A percentile compares a stretch with the other conserved stretches of the same genome.
Evolutionary conservation across 805 yeast genomes (phyloP).

Genomic region (Kodamaea lidongshanica): DNA sequence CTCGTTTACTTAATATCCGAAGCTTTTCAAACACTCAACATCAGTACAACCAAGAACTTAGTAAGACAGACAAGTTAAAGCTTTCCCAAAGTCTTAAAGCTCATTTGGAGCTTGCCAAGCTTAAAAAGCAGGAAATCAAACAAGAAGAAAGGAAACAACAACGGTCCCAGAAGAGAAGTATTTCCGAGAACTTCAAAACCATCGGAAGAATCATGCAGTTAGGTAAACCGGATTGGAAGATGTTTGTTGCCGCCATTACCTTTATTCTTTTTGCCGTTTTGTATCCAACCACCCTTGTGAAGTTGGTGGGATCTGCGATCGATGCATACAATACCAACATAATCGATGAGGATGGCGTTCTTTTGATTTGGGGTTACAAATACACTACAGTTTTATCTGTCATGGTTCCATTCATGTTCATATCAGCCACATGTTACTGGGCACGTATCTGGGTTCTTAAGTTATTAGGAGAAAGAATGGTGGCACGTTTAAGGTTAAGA

Average conservation of each 20-base stretch:
- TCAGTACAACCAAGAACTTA: no score
- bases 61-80: neutral
- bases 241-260: conserved; percentile 34
- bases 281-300: conserved; percentile 39
- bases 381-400: conserved; percentile 34
- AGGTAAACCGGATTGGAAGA: conserved; percentile 34
- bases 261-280: conserved; percentile 39
- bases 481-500: conserved; percentile 36
- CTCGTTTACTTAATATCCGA: no score
- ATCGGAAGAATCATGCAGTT: conserved; percentile 32
- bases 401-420: conserved; percentile 41
- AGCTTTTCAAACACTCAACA: no score
- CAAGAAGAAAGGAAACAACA: conserved; percentile 26
- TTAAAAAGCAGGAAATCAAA: conserved; percentile 18
- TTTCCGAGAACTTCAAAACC: conserved; percentile 30
- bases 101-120: conserved; percentile 25
- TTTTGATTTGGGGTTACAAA: conserved; percentile 41
- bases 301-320: conserved; percentile 38
- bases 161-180: conserved; percentile 20
- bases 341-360: conserved; percentile 33
- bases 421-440: conserved; percentile 41
- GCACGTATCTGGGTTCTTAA: conserved; percentile 39
- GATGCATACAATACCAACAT: conserved; percentile 34
- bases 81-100: conserved; percentile 10
- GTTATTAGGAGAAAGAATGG: conserved; percentile 38